Conservation (phyloP, 768 basidiomycete species). For the Mycena rebaudengoi region DNA sequence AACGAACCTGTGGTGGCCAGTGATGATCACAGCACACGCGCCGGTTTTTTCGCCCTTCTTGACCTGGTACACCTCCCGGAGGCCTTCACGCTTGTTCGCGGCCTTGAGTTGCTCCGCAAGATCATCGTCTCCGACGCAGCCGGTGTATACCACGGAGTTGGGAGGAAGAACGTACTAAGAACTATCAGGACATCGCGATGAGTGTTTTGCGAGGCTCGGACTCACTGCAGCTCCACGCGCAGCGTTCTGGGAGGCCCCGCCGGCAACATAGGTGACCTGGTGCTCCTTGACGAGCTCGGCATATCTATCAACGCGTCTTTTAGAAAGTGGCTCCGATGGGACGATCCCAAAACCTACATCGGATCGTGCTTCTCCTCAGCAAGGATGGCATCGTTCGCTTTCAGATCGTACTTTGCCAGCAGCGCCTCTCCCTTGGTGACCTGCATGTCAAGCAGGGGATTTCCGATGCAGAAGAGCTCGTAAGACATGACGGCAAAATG, state of each 20-base stretch:
- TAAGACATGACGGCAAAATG: slow-evolving; percentile 40
- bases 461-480: slow-evolving; percentile 89
- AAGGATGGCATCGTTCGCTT: slow-evolving; percentile 95
- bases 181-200: not conserved
- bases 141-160: slow-evolving; percentile 90
- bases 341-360: slow-evolving; percentile 63
- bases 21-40: slow-evolving; percentile 95
- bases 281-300: slow-evolving; percentile 83
- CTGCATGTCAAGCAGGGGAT: slow-evolving; percentile 97
- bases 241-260: slow-evolving; percentile 96
- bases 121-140: slow-evolving; percentile 93
- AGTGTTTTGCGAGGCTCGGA: slow-evolving; percentile 16
- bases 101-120: slow-evolving; percentile 87
- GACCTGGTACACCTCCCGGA: slow-evolving; percentile 89
- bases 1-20: slow-evolving; percentile 88
- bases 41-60: slow-evolving; percentile 90
- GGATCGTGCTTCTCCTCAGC: slow-evolving; percentile 87
- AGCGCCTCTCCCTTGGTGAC: slow-evolving; percentile 86
- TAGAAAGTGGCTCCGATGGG: not conserved
- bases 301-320: slow-evolving; percentile 64
- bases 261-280: slow-evolving; percentile 90
- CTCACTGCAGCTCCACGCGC: slow-evolving; percentile 95
- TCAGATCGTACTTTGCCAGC: slow-evolving; percentile 88
- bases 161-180: slow-evolving; percentile 88
- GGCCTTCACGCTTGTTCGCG: slow-evolving; percentile 93